phyloP scores from a whole-genome alignment of 108 stramenopile species.

The Cyclostephanos tholiformis region DNA sequence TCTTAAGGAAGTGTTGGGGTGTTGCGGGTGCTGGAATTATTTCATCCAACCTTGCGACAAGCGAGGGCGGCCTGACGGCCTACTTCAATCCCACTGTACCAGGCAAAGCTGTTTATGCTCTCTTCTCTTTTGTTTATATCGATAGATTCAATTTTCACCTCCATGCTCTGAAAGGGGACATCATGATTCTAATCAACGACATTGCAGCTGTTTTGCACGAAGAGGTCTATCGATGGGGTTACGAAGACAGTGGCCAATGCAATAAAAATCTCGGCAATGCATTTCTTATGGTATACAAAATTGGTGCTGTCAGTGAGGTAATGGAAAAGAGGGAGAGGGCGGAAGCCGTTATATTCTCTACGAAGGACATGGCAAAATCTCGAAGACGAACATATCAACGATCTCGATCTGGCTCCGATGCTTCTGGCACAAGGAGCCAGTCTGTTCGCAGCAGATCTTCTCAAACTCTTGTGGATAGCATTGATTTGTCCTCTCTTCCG shows the following conservation, averaged over 20 bases:
- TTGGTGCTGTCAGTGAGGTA: slow-evolving; percentile 80
- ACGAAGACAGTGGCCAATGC: slow-evolving; percentile 89
- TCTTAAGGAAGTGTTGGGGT: slow-evolving; percentile 96
- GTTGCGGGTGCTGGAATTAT: slow-evolving; percentile 97
- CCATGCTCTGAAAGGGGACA: slow-evolving; percentile 85
- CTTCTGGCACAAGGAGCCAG: neutral
- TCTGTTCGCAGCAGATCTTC: slow-evolving; percentile 16
- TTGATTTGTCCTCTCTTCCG: slow-evolving; percentile 74
- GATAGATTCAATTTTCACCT: slow-evolving; percentile 87
- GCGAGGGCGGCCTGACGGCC: slow-evolving; percentile 72
- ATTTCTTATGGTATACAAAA: slow-evolving; percentile 90
- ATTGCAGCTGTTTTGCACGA: slow-evolving; percentile 92
- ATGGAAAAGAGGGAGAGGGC: slow-evolving; percentile 77
- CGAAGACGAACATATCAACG: slow-evolving; percentile 22
- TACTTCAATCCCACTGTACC: slow-evolving; percentile 91
- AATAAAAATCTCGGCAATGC: slow-evolving; percentile 97
- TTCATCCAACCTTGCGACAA: slow-evolving; percentile 87
- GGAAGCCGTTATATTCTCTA: slow-evolving; percentile 71
- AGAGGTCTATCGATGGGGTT: slow-evolving; percentile 89
- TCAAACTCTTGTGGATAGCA: slow-evolving; percentile 35
- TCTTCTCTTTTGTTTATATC: slow-evolving; percentile 95
- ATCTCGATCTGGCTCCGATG: neutral
- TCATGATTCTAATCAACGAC: slow-evolving; percentile 96
- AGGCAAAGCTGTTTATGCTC: slow-evolving; percentile 88
- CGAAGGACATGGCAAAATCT: slow-evolving; percentile 26